Conservation (phyloP, 306 rosid species). For the Dalbergia cultrata region DNA sequence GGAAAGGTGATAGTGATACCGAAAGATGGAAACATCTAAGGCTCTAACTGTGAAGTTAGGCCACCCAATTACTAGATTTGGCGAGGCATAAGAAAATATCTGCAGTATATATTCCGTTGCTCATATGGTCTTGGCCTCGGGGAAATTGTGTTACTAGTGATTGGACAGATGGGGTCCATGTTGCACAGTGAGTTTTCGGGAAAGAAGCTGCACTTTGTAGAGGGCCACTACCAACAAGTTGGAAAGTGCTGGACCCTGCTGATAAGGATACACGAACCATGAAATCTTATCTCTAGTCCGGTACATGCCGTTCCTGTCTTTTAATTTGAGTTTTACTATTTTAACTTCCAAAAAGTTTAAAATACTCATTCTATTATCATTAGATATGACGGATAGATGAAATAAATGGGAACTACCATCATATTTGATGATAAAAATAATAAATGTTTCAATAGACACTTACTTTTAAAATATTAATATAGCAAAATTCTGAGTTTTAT, state of each 20-base stretch:
- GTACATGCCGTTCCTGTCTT: neutral
- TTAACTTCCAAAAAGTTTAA: no score
- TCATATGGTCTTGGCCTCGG: neutral
- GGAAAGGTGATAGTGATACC: neutral
- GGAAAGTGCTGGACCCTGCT: neutral
- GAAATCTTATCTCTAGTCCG: slow-evolving; percentile 19
- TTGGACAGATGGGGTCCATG: slow-evolving; percentile 12
- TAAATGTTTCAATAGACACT: no score
- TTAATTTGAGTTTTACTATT: no score
- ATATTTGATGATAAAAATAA: no score
- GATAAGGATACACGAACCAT: slow-evolving; percentile 4
- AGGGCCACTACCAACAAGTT: slow-evolving; percentile 28
- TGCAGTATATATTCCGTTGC: neutral
- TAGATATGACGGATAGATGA: no score
- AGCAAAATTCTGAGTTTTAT: no score
- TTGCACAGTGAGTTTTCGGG: slow-evolving; percentile 2
- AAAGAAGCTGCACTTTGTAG: neutral
- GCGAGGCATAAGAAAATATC: slow-evolving; percentile 22
- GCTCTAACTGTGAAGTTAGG: neutral
- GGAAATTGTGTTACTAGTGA: neutral
- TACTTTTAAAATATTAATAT: no score
- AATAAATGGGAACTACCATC: no score
- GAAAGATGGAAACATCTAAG: neutral
- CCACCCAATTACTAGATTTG: slow-evolving; percentile 17
- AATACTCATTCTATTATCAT: no score